phyloP scores from a whole-genome alignment of 1,284 basidiomycete species.

The Ceratobasidium papillatum region DNA sequence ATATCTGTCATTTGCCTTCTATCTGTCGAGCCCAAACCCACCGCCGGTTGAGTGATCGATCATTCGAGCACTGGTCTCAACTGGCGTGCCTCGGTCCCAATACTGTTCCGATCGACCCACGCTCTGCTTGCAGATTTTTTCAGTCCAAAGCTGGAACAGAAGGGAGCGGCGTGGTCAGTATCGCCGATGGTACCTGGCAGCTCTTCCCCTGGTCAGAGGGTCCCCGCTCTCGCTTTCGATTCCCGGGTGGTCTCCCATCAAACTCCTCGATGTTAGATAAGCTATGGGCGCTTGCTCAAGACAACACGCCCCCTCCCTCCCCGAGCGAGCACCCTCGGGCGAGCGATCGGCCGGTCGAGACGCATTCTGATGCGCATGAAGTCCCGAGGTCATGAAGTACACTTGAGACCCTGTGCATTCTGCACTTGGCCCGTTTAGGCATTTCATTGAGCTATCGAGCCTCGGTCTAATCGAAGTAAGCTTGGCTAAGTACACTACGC shows the following conservation, averaged over 20 bases:
- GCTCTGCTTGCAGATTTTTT: background rate
- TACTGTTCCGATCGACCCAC: background rate
- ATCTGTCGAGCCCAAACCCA: too few species aligned
- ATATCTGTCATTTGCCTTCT: too few species aligned
- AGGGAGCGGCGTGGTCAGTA: background rate
- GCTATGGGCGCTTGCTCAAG: background rate
- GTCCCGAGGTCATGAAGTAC: background rate
- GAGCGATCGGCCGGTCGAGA: constrained; percentile 9
- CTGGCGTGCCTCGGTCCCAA: background rate
- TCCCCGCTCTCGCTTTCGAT: background rate
- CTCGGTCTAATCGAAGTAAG: background rate
- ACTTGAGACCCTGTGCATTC: background rate
- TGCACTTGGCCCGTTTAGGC: background rate
- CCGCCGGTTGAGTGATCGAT: too few species aligned
- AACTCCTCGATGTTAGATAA: constrained; percentile 1
- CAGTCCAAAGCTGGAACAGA: background rate
- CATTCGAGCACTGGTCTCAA: background rate
- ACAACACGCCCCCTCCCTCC: background rate
- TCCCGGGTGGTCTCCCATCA: background rate
- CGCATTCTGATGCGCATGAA: background rate
- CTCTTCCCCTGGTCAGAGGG: background rate
- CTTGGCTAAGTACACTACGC: background rate
- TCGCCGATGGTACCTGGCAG: constrained; percentile 12
- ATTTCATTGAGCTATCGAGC: constrained; percentile 15
- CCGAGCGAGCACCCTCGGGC: background rate